These are phyloP conservation scores for Talaromyces sp. DNA, from an alignment of 2,329 filamentous ascomycete genomes.

Conservation along the genomic window DNA sequence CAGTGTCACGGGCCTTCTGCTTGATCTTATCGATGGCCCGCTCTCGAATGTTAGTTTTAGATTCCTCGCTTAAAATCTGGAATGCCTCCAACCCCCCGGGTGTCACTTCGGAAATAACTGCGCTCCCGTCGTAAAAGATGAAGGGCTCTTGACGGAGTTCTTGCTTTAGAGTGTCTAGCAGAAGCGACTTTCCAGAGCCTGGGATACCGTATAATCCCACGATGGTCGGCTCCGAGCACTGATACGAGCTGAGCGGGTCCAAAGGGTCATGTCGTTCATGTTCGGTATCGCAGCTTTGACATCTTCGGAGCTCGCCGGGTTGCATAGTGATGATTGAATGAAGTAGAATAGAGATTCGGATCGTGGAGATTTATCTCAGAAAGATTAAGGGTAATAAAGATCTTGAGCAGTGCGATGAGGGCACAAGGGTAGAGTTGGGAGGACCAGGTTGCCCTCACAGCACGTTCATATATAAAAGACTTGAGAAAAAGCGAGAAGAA, in stretches of 20 bases:
- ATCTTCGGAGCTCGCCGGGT: not conserved
- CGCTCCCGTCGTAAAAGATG: conserved; percentile 55
- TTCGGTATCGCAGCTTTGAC: conserved; percentile 8
- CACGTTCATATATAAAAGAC: conserved; percentile 3
- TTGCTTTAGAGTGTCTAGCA: conserved; percentile 45
- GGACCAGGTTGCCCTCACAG: not conserved
- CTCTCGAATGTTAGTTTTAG: conserved; percentile 43
- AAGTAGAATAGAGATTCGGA: conserved; percentile 7
- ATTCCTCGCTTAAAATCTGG: conserved; percentile 35
- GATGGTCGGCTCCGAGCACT: conserved; percentile 37
- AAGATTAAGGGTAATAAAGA: conserved; percentile 11
- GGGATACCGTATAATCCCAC: conserved; percentile 58
- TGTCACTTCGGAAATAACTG: conserved; percentile 47
- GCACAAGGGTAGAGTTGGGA: not conserved
- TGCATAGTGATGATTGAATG: not conserved
- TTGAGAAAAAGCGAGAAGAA: conserved; percentile 4
- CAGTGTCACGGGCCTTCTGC: conserved; percentile 35
- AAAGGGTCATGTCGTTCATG: not conserved
- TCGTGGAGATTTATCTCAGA: not conserved
- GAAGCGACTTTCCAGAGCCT: conserved; percentile 53
- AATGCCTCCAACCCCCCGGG: conserved; percentile 53
- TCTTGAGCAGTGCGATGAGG: not conserved
- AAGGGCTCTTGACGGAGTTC: conserved; percentile 40
- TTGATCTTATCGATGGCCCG: conserved; percentile 49
- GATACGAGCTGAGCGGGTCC: conserved; percentile 11